Evolutionary conservation across 139 green algal genomes (phyloP).

Genomic region (Nannochloris sp.): DNA sequence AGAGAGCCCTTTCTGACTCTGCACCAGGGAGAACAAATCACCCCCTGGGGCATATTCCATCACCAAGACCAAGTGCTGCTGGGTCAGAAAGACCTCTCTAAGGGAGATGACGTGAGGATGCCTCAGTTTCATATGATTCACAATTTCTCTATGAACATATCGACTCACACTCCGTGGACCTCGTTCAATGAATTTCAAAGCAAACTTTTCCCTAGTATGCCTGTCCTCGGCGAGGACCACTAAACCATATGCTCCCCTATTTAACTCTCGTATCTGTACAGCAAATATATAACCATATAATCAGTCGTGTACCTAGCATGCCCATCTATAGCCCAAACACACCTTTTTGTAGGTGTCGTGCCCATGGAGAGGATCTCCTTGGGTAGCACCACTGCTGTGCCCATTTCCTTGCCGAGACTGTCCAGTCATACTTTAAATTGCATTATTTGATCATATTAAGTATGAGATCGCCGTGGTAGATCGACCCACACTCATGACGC

Average conservation of each 20-base stretch:
- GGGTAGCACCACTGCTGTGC: not conserved
- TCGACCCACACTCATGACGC: too few species aligned
- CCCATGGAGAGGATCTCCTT: constrained; percentile 6
- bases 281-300: constrained; percentile 16
- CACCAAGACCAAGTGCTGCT: constrained; percentile 58
- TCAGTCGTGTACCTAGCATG: constrained; percentile 15
- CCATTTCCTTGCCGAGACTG: too few species aligned
- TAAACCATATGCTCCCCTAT: constrained; percentile 23
- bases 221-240: constrained; percentile 20
- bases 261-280: constrained; percentile 19
- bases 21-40: constrained; percentile 69
- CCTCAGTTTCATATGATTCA: constrained; percentile 87
- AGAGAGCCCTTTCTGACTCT: constrained; percentile 65
- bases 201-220: constrained; percentile 20
- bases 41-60: constrained; percentile 76
- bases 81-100: constrained; percentile 68
- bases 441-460: too few species aligned
- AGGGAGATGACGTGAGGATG: constrained; percentile 94
- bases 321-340: not conserved
- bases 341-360: constrained; percentile 10
- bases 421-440: too few species aligned
- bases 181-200: constrained; percentile 33
- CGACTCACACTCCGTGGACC: constrained; percentile 11
- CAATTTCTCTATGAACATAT: constrained; percentile 42
- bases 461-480: too few species aligned